Percentiles rank a stretch among this genome's conserved stretches.
Evolutionary conservation across 2,329 filamentous ascomycete genomes (phyloP).

Genomic region (Phaeophleospora eucalypticola): DNA sequence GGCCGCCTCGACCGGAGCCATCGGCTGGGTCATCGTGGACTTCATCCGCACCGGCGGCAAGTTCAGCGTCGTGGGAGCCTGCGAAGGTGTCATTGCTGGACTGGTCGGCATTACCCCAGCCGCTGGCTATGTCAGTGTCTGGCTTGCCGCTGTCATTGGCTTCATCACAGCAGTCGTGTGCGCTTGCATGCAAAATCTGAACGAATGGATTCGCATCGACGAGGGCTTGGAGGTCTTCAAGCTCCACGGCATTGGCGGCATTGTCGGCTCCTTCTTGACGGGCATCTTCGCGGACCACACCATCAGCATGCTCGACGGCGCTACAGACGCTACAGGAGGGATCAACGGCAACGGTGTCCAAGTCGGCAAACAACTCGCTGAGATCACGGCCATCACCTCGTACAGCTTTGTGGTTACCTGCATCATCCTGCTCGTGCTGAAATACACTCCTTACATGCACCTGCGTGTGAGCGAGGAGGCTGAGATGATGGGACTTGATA

Average conservation of each 20-base stretch:
- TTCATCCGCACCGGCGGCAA: constrained; percentile 49
- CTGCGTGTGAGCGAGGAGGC: constrained; percentile 53
- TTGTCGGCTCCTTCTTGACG: constrained; percentile 55
- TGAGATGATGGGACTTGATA: constrained; percentile 53
- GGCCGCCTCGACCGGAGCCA: constrained; percentile 51
- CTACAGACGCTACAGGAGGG: constrained; percentile 44
- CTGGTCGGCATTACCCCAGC: constrained; percentile 59
- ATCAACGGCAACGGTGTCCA: constrained; percentile 55
- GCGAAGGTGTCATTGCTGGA: constrained; percentile 55
- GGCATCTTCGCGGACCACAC: constrained; percentile 53
- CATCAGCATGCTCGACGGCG: constrained; percentile 49
- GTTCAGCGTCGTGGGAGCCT: constrained; percentile 55
- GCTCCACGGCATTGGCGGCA: constrained; percentile 52
- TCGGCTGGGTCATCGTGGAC: constrained; percentile 54
- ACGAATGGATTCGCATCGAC: constrained; percentile 53
- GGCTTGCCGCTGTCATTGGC: constrained; percentile 50
- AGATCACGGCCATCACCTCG: constrained; percentile 50
- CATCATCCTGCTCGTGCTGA: constrained; percentile 50
- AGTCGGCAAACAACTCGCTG: constrained; percentile 53
- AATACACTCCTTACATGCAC: constrained; percentile 53
- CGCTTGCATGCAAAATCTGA: constrained; percentile 47
- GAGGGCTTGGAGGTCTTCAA: constrained; percentile 34
- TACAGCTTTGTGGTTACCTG: constrained; percentile 53
- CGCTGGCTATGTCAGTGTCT: constrained; percentile 38
- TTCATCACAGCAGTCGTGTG: constrained; percentile 53